Conservation (phyloP, 495 filamentous ascomycete genomes). For the Aspergillus sclerotioniger region DNA sequence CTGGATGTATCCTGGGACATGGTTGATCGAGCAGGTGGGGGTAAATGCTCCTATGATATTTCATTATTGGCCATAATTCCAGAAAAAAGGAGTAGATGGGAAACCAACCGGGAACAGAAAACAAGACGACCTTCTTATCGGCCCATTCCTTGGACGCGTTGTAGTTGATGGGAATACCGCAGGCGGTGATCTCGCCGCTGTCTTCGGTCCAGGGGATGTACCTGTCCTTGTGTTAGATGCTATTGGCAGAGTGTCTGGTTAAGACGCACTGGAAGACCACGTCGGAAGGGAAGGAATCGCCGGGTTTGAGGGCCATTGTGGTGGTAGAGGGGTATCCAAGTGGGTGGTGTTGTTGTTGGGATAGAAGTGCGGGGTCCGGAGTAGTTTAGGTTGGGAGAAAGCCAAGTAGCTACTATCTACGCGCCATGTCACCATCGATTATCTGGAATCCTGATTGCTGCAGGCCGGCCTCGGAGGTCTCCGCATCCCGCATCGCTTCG, state of each 20-base stretch:
- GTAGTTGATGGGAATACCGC: slow-evolving; percentile 74
- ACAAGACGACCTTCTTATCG: slow-evolving; percentile 84
- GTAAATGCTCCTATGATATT: slow-evolving; percentile 74
- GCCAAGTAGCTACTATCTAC: background rate
- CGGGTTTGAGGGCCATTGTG: slow-evolving; percentile 55
- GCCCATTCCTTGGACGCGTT: slow-evolving; percentile 82
- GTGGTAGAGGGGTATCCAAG: background rate
- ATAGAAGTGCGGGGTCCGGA: background rate
- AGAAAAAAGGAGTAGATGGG: background rate
- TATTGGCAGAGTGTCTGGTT: slow-evolving; percentile 5
- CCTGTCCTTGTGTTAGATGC: slow-evolving; percentile 25
- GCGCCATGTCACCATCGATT: background rate
- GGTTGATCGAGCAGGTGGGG: slow-evolving; percentile 80
- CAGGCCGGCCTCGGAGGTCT: background rate
- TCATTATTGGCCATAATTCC: slow-evolving; percentile 1
- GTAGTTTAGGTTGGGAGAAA: background rate
- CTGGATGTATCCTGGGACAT: slow-evolving; percentile 80
- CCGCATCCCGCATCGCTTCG: background rate
- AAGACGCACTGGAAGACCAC: slow-evolving; percentile 65
- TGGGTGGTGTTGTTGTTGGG: background rate
- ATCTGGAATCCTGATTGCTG: background rate
- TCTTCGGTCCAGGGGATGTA: slow-evolving; percentile 71
- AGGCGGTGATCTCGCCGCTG: slow-evolving; percentile 61
- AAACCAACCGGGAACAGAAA: slow-evolving; percentile 72
- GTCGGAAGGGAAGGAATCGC: slow-evolving; percentile 75